A percentile compares a stretch with the other conserved stretches of the same genome.
Conservation (phyloP, 2,329 filamentous ascomycete species). For the Diaporthe sp. region DNA sequence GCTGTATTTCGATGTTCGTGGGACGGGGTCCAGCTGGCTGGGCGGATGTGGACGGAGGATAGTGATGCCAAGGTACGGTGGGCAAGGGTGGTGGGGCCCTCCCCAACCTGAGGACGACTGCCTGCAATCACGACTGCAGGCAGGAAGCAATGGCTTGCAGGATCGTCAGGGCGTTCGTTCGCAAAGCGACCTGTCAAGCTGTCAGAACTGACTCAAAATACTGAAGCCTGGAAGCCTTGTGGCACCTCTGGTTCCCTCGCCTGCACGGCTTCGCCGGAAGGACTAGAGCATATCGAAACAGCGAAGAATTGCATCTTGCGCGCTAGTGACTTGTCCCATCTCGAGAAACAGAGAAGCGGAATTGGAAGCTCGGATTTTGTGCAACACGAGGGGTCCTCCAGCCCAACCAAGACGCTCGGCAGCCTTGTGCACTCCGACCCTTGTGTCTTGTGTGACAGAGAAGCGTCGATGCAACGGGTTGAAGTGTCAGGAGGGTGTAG, state of each 20-base stretch:
- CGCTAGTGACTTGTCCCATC: constrained; percentile 7
- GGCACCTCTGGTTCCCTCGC: neutral
- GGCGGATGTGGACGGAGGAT: neutral
- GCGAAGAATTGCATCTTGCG: neutral
- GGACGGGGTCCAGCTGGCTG: neutral
- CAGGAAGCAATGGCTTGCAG: constrained; percentile 8
- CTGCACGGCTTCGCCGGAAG: constrained; percentile 14
- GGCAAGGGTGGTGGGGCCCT: too few relatives aligned
- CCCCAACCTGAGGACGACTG: neutral
- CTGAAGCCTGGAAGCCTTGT: constrained; percentile 2
- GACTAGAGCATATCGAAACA: constrained; percentile 14
- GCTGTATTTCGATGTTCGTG: constrained; percentile 10
- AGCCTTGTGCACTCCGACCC: constrained; percentile 17
- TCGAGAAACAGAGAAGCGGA: constrained; percentile 22
- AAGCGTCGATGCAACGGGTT: neutral
- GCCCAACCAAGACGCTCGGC: neutral
- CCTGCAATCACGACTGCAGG: neutral
- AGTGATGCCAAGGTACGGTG: constrained; percentile 3
- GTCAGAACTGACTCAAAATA: constrained; percentile 12
- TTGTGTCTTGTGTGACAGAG: neutral
- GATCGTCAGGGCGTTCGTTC: constrained; percentile 1
- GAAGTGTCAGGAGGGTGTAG: neutral
- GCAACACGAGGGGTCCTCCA: neutral
- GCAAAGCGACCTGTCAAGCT: constrained; percentile 1
- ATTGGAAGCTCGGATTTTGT: neutral